Evolutionary conservation across 2,329 filamentous ascomycete species (phyloP).

Genomic region (Microascus cirrosus): DNA sequence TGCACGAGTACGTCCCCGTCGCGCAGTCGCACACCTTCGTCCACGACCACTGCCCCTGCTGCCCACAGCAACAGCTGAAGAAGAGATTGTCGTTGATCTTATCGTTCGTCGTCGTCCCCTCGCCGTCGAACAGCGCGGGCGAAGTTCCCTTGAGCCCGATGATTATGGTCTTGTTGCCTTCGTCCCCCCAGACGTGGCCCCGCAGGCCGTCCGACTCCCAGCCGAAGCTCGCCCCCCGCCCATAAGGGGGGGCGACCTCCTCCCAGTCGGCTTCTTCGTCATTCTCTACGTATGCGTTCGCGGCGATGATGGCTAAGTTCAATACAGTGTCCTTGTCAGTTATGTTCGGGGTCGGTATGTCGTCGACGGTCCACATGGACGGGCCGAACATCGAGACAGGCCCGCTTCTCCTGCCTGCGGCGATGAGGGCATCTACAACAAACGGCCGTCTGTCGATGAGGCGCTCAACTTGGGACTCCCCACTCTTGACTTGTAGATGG

Average conservation of each 20-base stretch:
- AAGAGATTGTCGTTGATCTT: conserved; percentile 97
- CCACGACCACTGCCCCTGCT: conserved; percentile 85
- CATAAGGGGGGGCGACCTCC: conserved; percentile 68
- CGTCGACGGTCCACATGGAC: conserved; percentile 74
- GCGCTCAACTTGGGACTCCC: conserved; percentile 61
- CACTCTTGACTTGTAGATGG: conserved; percentile 50
- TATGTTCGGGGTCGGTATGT: conserved; percentile 67
- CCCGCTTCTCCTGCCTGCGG: conserved; percentile 57
- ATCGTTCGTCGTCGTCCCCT: conserved; percentile 92
- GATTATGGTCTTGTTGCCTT: conserved; percentile 74
- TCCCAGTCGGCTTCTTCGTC: conserved; percentile 70
- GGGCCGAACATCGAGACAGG: conserved; percentile 56
- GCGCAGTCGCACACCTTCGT: conserved; percentile 90
- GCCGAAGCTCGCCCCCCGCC: conserved; percentile 80
- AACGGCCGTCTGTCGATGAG: conserved; percentile 67
- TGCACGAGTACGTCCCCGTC: conserved; percentile 77
- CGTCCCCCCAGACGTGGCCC: conserved; percentile 85
- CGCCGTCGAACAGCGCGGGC: conserved; percentile 87
- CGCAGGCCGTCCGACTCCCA: conserved; percentile 84
- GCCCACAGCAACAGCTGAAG: conserved; percentile 94
- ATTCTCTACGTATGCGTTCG: conserved; percentile 75
- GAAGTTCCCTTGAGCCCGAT: conserved; percentile 90
- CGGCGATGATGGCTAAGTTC: conserved; percentile 76
- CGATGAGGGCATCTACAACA: conserved; percentile 69
- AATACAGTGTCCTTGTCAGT: conserved; percentile 78